Evolutionary conservation across 1,284 basidiomycete genomes (phyloP).

Genomic region (Tylopilus sp.): DNA sequence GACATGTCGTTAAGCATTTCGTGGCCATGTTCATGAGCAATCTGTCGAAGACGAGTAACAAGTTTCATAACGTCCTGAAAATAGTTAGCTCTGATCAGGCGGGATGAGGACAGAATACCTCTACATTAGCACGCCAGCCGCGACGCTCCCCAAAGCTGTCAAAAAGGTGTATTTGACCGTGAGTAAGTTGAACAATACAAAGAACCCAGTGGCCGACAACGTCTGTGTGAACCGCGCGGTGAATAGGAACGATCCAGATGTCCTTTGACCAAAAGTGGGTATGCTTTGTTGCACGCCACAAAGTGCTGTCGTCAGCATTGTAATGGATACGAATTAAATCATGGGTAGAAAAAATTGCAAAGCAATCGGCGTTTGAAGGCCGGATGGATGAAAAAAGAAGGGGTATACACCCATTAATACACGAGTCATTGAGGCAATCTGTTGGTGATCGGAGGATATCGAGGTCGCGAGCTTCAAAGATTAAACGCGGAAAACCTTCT

Average conservation of each 20-base stretch:
- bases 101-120: too few species aligned
- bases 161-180: constrained; percentile 13
- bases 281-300: not conserved
- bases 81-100: too few species aligned
- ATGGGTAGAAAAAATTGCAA: constrained; percentile 20
- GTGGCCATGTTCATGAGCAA: too few species aligned
- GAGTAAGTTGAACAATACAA: constrained; percentile 11
- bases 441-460: constrained; percentile 10
- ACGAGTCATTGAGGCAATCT: constrained; percentile 17
- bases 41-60: too few species aligned
- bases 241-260: constrained; percentile 22
- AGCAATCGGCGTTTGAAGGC: not conserved
- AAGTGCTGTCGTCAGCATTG: not conserved
- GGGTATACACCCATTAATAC: too few species aligned
- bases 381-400: not conserved
- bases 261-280: constrained; percentile 19
- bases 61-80: too few species aligned
- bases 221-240: constrained; percentile 1
- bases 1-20: too few species aligned
- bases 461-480: constrained; percentile 17
- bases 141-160: constrained; percentile 17
- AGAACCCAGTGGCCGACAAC: constrained; percentile 22
- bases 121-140: constrained; percentile 13
- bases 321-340: constrained; percentile 11
- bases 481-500: not conserved